Base-by-base conservation (phyloP, 345 rosid species). In the Eucalyptus pauciflora region DNA sequence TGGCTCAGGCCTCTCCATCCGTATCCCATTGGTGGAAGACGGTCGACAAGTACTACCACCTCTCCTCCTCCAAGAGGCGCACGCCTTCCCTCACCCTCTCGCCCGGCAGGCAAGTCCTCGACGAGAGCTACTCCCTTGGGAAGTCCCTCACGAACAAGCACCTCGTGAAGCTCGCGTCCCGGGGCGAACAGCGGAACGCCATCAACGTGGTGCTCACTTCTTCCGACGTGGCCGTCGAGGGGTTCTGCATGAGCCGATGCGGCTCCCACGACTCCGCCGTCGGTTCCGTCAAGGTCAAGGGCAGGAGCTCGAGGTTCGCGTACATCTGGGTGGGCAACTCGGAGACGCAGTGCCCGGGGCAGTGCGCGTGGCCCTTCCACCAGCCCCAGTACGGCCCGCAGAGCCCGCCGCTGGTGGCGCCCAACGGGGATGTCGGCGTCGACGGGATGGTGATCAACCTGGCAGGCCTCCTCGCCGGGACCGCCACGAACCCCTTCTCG, bases 291-390 rank as follows among this genome's bases (percentile, higher is more conserved):
- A 87, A 86, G 45, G 69, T 85, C 22, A 92, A 90, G 18, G 92
- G 92, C 37, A 92, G 94, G 60, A 87, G 56, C 76, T 88, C 91
- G 88, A 95, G 92, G 80, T 95, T 94, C 43, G 96, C 97, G 4
- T 96, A 96, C 91, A 92, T 96, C 14, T 96, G 99, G 99, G 96
- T 96, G 1, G 99, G 99, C 7, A 95, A 96, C 93, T 94, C 98
- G 2, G 96, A 92, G 89, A 93, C 88, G 1, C 96, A 96, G 80
- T 96, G 99, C 92, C 98, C 98, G 0, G 98, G 97, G 7, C 94
- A 93, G 89, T 96, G 99, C 81, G 99, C 99, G 4, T 96, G 99
- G 99, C 99, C 99, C 7, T 96, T 96, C 90, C 99, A 96, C 91
- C 94, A 95, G 64, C 99, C 98, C 7, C 93, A 93, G 80, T 94